Conservation (phyloP, 306 rosid genomes). For the Quercus rubra region DNA sequence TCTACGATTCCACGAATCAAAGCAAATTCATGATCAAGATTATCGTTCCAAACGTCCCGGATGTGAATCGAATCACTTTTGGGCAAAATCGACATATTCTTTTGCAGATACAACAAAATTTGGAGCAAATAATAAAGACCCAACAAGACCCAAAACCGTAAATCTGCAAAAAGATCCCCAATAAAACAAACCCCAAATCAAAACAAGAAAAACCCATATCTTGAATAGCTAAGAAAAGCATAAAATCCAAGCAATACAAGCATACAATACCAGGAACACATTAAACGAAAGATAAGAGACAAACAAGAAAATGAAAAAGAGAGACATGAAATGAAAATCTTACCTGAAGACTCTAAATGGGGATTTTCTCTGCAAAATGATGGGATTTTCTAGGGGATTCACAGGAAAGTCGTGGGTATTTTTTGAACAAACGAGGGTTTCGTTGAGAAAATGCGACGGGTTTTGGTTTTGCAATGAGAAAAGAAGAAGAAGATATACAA, state of each 20-base stretch:
- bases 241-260: slow-evolving; percentile 9
- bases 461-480: not conserved
- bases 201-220: not conserved
- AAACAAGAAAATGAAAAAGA: not conserved
- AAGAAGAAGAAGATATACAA: not conserved
- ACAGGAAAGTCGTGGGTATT: not conserved
- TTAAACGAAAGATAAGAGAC: no score
- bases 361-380: not conserved
- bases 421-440: slow-evolving; percentile 3
- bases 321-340: not conserved
- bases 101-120: not conserved
- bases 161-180: slow-evolving; percentile 18
- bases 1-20: slow-evolving; percentile 27
- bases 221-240: not conserved
- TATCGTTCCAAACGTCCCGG: slow-evolving; percentile 41
- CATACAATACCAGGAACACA: not conserved
- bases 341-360: slow-evolving; percentile 5
- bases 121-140: slow-evolving; percentile 7
- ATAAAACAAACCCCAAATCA: not conserved
- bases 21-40: slow-evolving; percentile 30
- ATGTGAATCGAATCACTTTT: slow-evolving; percentile 24
- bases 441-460: not conserved
- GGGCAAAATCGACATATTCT: slow-evolving; percentile 20
- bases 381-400: not conserved
- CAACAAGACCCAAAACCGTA: slow-evolving; percentile 14